Percentiles rank a stretch among this genome's conserved stretches.
These are phyloP conservation scores for Hypoxylon lienhwacheense DNA, from an alignment of 495 filamentous ascomycete genomes.

Conservation along the genomic window DNA sequence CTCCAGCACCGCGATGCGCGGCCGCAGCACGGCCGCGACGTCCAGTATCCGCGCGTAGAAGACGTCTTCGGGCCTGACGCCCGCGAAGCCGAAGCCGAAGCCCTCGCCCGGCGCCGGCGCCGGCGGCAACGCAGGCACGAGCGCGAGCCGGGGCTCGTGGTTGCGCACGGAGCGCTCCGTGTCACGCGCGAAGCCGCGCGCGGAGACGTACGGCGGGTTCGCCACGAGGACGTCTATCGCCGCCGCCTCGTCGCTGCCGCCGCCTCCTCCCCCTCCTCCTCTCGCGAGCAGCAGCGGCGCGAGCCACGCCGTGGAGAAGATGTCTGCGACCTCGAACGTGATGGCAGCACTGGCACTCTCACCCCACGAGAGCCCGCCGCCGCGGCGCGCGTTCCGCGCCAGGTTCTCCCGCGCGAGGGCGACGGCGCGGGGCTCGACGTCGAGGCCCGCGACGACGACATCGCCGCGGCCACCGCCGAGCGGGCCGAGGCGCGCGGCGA, in stretches of 20 bases:
- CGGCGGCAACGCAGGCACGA: conserved; percentile 65
- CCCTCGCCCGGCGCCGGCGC: too few relatives aligned
- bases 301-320: conserved; percentile 49
- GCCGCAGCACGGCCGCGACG: conserved; percentile 39
- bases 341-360: conserved; percentile 42
- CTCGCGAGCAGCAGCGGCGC: not conserved
- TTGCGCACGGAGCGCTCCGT: conserved; percentile 74
- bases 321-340: conserved; percentile 56
- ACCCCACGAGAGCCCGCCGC: not conserved
- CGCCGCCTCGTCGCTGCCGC: not conserved
- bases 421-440: conserved; percentile 64
- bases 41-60: conserved; percentile 61
- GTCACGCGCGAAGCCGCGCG: conserved; percentile 51
- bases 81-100: not conserved
- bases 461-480: too few relatives aligned
- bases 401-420: conserved; percentile 64
- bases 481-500: conserved; percentile 61
- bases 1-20: conserved; percentile 58
- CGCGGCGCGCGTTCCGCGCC: conserved; percentile 48
- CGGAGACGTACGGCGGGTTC: conserved; percentile 92
- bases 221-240: conserved; percentile 74
- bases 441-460: conserved; percentile 51
- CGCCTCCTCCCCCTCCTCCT: not conserved
- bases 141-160: conserved; percentile 75
- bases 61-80: conserved; percentile 50